These are phyloP conservation scores for Trypanosoma vivax DNA, from an alignment of 208 protist genomes.

Conservation along the genomic window DNA sequence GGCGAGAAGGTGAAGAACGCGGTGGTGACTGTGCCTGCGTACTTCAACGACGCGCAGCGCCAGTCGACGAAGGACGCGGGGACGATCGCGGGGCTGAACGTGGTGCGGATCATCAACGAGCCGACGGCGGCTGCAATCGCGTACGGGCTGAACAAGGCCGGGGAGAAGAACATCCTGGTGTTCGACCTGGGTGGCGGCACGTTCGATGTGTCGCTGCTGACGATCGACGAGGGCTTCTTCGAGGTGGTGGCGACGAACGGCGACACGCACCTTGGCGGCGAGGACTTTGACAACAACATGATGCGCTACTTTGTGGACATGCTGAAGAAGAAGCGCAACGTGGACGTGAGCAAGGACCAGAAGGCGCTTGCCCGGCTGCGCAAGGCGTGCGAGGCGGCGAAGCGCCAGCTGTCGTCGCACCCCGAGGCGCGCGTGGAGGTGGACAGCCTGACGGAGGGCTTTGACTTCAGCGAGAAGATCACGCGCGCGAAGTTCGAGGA, in stretches of 20 bases:
- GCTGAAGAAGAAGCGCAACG: constrained; percentile 28
- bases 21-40: background rate
- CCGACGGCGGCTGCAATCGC: background rate
- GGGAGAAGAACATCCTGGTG: constrained; percentile 7
- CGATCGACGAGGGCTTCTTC: constrained; percentile 6
- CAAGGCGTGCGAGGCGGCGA: constrained; percentile 57
- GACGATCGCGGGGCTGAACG: constrained; percentile 1
- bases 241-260: constrained; percentile 5
- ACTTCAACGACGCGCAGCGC: constrained; percentile 4
- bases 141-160: constrained; percentile 7
- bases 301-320: constrained; percentile 4
- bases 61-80: constrained; percentile 4
- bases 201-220: constrained; percentile 1
- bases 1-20: constrained; percentile 5
- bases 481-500: constrained; percentile 97
- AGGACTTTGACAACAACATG: constrained; percentile 7
- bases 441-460: constrained; percentile 92
- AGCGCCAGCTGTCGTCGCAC: constrained; percentile 76
- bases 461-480: constrained; percentile 93
- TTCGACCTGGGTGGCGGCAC: constrained; percentile 2
- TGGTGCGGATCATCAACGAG: constrained; percentile 6
- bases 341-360: constrained; percentile 51
- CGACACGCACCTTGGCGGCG: constrained; percentile 3
- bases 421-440: constrained; percentile 91
- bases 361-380: constrained; percentile 50